Base-by-base conservation (phyloP, 2,329 filamentous ascomycete genomes). In the Fusarium mangiferae region DNA sequence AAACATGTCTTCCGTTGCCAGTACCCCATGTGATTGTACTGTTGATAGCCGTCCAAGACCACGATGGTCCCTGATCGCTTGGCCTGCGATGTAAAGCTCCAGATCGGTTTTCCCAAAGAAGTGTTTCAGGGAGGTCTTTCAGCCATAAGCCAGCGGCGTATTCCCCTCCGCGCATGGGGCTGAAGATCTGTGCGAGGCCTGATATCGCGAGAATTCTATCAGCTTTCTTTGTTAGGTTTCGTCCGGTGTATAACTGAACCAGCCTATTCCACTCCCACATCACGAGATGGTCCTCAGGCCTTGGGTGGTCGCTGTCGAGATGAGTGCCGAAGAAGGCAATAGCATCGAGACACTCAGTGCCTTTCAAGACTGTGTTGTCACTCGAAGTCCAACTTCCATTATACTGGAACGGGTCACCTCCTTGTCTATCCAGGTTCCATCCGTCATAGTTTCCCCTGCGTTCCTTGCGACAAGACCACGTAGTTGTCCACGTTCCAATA, bases 271-370 rank as follows among this genome's bases (percentile, higher is more conserved):
- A 55, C 4, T 26, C 14, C 36, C 7, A 7, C 26, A 8, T 22
- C 1, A 41, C 5, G 5, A 20, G 10, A 10, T 15, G 20, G 17
- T n/a, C 18, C 17, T 4, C 17, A 4, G 20, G 36, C 10, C 13
- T 30, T 13, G 20, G 36, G 3, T 17, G 0, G 9, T 30, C 5
- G 8, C 1, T 13, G 2, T 22, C 7, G 3, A 13, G 9, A 14
- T 41, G 26, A 26, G 52, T 41, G 8, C 24, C 15, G 6, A 41
- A 24, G 15, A 30, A 41, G 2, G 26, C 14, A 14, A 41, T 24
- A 7, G 38, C 38, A n/a, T 41, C 36, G 5, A 55, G 36, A 12
- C 7, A 7, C 2, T 52, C n/a, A 4, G 28, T 36, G 3, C 12
- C n/a, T 35, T 20, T 3, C 11, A 51, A 8, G 1, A 13, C 20